These are phyloP conservation scores for Thoreauomyces humboldtii DNA, from an alignment of 192 early-diverging fungal species.

Conservation along the genomic window DNA sequence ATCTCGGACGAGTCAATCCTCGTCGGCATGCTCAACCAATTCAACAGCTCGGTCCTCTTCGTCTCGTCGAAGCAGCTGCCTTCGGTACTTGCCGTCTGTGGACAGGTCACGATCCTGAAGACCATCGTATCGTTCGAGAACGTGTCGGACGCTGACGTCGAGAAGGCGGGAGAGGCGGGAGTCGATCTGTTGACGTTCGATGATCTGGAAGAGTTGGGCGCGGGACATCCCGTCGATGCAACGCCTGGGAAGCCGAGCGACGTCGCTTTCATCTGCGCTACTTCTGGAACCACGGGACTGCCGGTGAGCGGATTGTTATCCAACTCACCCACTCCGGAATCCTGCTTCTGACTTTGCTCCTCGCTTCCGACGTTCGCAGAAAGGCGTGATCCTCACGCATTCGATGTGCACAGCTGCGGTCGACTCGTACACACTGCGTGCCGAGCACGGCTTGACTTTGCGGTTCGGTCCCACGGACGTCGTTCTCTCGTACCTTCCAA, in stretches of 20 bases:
- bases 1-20: conserved; percentile 60
- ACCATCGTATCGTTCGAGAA: conserved; percentile 74
- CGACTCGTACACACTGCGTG: neutral
- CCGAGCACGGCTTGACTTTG: neutral
- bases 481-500: conserved; percentile 64
- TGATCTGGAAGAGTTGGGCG: conserved; percentile 63
- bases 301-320: neutral
- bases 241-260: conserved; percentile 58
- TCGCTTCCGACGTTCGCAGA: neutral
- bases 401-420: conserved; percentile 61
- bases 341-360: neutral
- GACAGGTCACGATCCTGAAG: conserved; percentile 66
- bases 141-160: conserved; percentile 26
- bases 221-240: conserved; percentile 38
- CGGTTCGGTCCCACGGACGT: conserved; percentile 25
- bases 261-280: conserved; percentile 82
- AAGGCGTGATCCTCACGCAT: conserved; percentile 72
- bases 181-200: conserved; percentile 50
- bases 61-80: conserved; percentile 43
- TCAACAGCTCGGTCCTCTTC: conserved; percentile 63
- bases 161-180: conserved; percentile 11
- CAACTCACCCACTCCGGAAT: no score
- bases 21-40: conserved; percentile 69
- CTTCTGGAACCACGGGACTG: conserved; percentile 78
- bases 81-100: conserved; percentile 50